These are phyloP conservation scores for Phytophthora europaea DNA, from an alignment of 352 stramenopile species.

Conservation along the genomic window DNA sequence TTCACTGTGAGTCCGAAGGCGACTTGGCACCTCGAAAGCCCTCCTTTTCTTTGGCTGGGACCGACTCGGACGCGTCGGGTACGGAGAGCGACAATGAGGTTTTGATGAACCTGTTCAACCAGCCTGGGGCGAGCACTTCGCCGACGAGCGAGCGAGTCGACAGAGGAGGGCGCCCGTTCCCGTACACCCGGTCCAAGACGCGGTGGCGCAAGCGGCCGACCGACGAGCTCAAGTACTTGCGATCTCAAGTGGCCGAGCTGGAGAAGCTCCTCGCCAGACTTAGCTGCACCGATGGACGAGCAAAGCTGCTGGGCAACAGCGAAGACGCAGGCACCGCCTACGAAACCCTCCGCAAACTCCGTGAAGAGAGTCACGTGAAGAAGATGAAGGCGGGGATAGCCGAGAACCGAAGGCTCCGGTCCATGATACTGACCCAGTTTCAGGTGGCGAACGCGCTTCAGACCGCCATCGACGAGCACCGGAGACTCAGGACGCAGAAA, in stretches of 20 bases:
- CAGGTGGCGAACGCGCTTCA: conserved; percentile 20
- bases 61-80: background rate
- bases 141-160: background rate
- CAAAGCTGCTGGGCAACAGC: background rate
- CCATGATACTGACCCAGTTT: background rate
- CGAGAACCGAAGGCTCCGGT: conserved; percentile 23
- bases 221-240: conserved; percentile 38
- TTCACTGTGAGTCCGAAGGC: background rate
- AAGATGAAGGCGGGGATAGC: conserved; percentile 10
- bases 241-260: conserved; percentile 22
- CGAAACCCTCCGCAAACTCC: conserved; percentile 5
- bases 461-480: conserved; percentile 19
- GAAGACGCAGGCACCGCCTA: background rate
- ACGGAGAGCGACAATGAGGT: background rate
- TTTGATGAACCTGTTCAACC: background rate
- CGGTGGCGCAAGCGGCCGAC: conserved; percentile 32
- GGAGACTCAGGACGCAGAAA: conserved; percentile 1
- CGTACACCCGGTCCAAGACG: conserved; percentile 14
- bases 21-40: background rate
- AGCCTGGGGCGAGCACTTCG: background rate
- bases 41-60: background rate
- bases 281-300: background rate
- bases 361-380: conserved; percentile 6
- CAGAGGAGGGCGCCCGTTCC: background rate
- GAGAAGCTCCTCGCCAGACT: conserved; percentile 17